Conservation (phyloP, 495 filamentous ascomycete species). For the Lasiosphaeriaceae sp. region DNA sequence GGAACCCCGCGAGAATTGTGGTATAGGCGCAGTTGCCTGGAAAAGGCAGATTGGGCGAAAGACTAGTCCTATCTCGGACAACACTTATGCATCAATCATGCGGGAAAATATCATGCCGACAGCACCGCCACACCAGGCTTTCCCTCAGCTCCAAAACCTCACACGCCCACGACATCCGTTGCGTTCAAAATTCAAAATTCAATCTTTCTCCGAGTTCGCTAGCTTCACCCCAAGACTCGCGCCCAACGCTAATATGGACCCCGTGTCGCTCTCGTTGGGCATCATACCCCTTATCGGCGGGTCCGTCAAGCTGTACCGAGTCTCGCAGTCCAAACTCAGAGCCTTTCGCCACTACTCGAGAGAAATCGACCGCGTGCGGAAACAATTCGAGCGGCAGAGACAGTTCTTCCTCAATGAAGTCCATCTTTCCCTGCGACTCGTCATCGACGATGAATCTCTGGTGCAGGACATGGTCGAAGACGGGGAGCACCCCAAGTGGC, state of each 20-base stretch:
- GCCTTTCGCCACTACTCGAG: conserved; percentile 10
- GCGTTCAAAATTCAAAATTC: too few relatives aligned
- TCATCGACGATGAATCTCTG: conserved; percentile 4
- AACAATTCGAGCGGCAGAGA: conserved; percentile 8
- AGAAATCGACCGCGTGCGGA: conserved; percentile 10
- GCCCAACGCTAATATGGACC: conserved; percentile 8
- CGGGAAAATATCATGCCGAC: too few relatives aligned
- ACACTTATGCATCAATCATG: too few relatives aligned
- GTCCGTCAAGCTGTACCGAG: background rate
- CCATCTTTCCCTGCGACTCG: conserved; percentile 9
- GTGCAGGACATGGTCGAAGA: conserved; percentile 11
- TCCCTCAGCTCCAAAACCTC: too few relatives aligned
- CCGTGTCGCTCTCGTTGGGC: conserved; percentile 12
- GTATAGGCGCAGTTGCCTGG: too few relatives aligned
- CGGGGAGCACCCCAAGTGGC: conserved; percentile 7
- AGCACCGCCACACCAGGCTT: too few relatives aligned
- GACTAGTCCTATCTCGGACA: too few relatives aligned
- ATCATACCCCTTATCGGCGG: conserved; percentile 10
- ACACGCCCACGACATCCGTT: too few relatives aligned
- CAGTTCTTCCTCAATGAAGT: conserved; percentile 19
- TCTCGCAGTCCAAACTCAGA: conserved; percentile 7
- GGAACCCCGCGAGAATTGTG: too few relatives aligned
- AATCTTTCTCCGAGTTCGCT: too few relatives aligned
- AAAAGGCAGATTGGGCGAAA: too few relatives aligned
- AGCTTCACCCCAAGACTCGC: too few relatives aligned